phyloP scores from a whole-genome alignment of 805 yeast species.

The Saccharomycopsis fodiens region DNA sequence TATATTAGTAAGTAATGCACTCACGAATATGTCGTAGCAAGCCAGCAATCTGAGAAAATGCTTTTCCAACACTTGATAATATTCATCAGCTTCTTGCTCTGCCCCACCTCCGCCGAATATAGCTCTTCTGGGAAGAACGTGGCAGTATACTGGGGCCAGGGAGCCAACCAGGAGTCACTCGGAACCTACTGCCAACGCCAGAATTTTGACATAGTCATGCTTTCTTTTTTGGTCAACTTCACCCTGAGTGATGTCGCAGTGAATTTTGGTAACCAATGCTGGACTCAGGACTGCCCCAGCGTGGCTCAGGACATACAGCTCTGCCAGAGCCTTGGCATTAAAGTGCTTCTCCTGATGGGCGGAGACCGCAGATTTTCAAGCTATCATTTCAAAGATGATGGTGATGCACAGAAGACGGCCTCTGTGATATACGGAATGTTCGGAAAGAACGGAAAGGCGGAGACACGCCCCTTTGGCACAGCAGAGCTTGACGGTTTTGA shows the following conservation, averaged over 20 bases:
- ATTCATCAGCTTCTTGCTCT: too few species aligned
- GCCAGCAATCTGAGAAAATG: too few species aligned
- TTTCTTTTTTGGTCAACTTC: neutral
- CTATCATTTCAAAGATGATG: neutral
- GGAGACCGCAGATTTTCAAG: slow-evolving; percentile 6
- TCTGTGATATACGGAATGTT: slow-evolving; percentile 8
- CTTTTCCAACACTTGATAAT: too few species aligned
- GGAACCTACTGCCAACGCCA: slow-evolving; percentile 1
- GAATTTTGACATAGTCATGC: slow-evolving; percentile 2
- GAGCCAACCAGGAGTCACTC: neutral
- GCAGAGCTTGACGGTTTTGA: slow-evolving; percentile 68
- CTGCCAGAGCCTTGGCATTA: slow-evolving; percentile 15
- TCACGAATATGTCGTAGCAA: too few species aligned
- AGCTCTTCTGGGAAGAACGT: slow-evolving; percentile 1
- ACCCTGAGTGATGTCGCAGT: slow-evolving; percentile 10
- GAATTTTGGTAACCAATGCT: slow-evolving; percentile 35
- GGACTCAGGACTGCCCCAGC: slow-evolving; percentile 6
- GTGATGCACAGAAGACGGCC: slow-evolving; percentile 7
- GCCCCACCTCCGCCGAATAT: slow-evolving; percentile 2
- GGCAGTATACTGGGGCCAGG: slow-evolving; percentile 4
- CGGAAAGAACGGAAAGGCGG: too few species aligned
- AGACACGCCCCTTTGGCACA: slow-evolving; percentile 2
- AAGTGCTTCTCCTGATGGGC: slow-evolving; percentile 15
- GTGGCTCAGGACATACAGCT: slow-evolving; percentile 11
- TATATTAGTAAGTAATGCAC: too few species aligned